Evolutionary conservation across 371 early-diverging fungal genomes (phyloP), one percentile per base, ranked within the genome.

Genomic region (Actinomucor elegans): DNA sequence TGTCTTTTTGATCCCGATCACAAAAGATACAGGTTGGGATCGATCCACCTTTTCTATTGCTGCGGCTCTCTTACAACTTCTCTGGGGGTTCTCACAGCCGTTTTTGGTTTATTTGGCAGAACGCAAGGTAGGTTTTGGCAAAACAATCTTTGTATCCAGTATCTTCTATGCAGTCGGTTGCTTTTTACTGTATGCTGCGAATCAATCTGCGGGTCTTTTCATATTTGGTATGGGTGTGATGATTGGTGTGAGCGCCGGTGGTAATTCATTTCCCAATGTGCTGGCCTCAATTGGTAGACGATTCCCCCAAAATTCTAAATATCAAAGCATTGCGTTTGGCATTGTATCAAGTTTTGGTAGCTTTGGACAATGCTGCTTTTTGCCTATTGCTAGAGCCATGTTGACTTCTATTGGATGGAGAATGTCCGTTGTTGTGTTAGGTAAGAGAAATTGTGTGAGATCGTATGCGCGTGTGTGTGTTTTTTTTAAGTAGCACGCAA

Each of bases 331-430:
- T 21, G 66, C 66, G 0, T 71, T 71, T 42, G 71, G 71, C n/a
- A 54, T 71, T 10, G 67, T 71, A 0, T 66, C 67, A 8, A 49
- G 55, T 21, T 64, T 66, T 40, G 71, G 67, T 7, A 71, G 71
- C 47, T 47, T 71, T 23, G 71, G 71, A 4, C 71, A 71, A 48
- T 57, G 57, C 23, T 51, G 55, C 20, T 71, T 64, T 23, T 59
- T 71, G 9, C 71, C 71, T 5, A 60, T 71, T 11, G 48, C 64
- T 8, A 58, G 55, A 42, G 59, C 31, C 11, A 40, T 66, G 56
- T 52, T 66, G n/a, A 40, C 18, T 1, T 17, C 34, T 0, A 42
- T 71, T 31, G 71, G 71, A 7, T 71, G 71, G 71, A 36, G 48
- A 26, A 43, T 46, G 23, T 32, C 64, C 1, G 45, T 64, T 15